phyloP scores from a whole-genome alignment of 345 rosid species.

The Gynandropsis gynandra region DNA sequence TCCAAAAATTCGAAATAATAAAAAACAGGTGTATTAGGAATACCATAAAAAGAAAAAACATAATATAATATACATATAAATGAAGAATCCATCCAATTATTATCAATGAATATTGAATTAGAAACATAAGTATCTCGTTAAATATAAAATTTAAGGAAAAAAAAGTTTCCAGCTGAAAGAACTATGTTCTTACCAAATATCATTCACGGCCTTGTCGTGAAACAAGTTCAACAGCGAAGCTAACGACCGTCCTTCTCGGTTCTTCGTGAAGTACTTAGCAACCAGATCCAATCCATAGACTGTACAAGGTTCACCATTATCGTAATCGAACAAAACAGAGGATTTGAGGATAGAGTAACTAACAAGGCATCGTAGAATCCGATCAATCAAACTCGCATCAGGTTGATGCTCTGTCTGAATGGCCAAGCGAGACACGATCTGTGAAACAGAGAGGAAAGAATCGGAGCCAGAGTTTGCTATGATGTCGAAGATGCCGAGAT shows the following conservation, averaged over 20 bases:
- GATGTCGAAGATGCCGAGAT: conserved; percentile 24
- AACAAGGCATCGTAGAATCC: conserved; percentile 22
- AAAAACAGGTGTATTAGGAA: no score
- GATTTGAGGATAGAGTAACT: conserved; percentile 20
- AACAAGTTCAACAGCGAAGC: conserved; percentile 23
- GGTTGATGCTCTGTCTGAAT: conserved; percentile 2
- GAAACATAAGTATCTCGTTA: no score
- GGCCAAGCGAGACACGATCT: conserved; percentile 14
- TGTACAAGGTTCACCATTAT: conserved; percentile 5
- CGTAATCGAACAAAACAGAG: conserved; percentile 20
- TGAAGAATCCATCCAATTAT: no score
- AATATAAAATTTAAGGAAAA: not conserved
- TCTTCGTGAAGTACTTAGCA: conserved; percentile 26
- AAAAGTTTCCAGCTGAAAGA: conserved; percentile 1
- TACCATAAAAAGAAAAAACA: no score
- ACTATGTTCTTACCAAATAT: conserved; percentile 22
- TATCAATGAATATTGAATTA: no score
- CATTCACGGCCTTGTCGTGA: conserved; percentile 23
- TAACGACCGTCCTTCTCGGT: conserved; percentile 23
- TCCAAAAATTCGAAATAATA: not conserved
- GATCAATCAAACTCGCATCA: conserved; percentile 9
- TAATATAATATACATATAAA: no score
- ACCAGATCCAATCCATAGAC: conserved; percentile 26
- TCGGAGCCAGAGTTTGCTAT: conserved; percentile 14
- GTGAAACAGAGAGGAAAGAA: conserved; percentile 18